Base-by-base conservation (phyloP, 2,329 filamentous ascomycete genomes). In the Neonectria neomacrospora region DNA sequence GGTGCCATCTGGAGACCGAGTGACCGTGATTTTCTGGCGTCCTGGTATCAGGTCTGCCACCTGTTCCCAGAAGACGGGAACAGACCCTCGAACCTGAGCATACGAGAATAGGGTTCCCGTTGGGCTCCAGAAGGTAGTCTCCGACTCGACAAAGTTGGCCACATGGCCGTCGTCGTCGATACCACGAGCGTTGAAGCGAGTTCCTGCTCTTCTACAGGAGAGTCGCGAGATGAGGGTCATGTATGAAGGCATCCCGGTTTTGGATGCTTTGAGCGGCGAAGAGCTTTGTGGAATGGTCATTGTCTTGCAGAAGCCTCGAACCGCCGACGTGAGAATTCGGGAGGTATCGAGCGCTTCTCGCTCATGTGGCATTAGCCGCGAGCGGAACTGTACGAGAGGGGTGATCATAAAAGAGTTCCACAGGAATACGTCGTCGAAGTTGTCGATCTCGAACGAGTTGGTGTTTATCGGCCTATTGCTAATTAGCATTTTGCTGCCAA, bases 321-420 rank as follows among this genome's bases (percentile, higher is more conserved):
- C 97, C 10, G 95, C 95, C 70, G 93, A 97, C 0, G 94, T 99
- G 62, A 99, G 81, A 57, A 98, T 94, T 42, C 91, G 88, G 20
- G 94, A 97, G 3, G 86, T 84, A 80, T 99, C 96, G n/a, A 99
- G 85, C 5, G 89, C 89, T 64, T 88, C 85, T 69, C 90, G 91
- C 71, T 97, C 93, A 57, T 87, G 85, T 6, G 88, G 86, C 64
- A 93, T 86, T 50, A 99, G 84, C 18, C 92, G 88, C 30, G 91
- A 94, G 45, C 96, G 90, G 76, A 99, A 98, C 76, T 94, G 88
- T 30, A 97, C 90, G 57, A 99, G 84, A 5, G 96, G 94, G 67
- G 91, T 90, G 72, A 99, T 97, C 94, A 99, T 97, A 80, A 96
- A 97, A 3, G 93, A 96, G 75, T 99, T 99, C 96, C 96, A 99